These are phyloP conservation scores for Penicillium malachiteum DNA, from an alignment of 495 filamentous ascomycete genomes.

Conservation along the genomic window DNA sequence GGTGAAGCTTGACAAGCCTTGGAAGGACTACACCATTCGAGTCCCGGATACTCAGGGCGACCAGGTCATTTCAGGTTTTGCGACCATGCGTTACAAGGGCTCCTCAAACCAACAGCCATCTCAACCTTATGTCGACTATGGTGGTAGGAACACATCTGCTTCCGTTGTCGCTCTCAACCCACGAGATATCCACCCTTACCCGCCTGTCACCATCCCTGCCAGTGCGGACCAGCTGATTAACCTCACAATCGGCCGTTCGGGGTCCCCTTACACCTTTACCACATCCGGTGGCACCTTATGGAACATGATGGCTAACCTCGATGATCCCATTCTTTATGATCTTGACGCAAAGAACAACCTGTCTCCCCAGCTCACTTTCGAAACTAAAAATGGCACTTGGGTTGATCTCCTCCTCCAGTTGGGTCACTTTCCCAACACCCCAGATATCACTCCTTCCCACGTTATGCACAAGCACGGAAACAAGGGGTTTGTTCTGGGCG, in stretches of 20 bases:
- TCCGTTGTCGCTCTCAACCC: slow-evolving; percentile 35
- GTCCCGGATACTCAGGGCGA: slow-evolving; percentile 31
- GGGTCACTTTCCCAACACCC: slow-evolving; percentile 11
- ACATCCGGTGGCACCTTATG: slow-evolving; percentile 30
- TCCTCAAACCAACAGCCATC: slow-evolving; percentile 12
- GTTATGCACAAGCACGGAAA: slow-evolving; percentile 57
- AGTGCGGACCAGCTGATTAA: slow-evolving; percentile 44
- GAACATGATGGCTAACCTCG: slow-evolving; percentile 32
- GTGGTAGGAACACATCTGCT: slow-evolving; percentile 31
- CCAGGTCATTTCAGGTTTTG: slow-evolving; percentile 35
- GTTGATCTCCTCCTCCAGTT: slow-evolving; percentile 49
- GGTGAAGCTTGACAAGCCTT: slow-evolving; percentile 36
- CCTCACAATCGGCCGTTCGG: slow-evolving; percentile 34
- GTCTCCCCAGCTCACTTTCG: slow-evolving; percentile 36
- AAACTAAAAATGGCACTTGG: slow-evolving; percentile 48
- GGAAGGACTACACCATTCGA: slow-evolving; percentile 34
- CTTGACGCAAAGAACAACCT: slow-evolving; percentile 25
- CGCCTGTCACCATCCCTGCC: slow-evolving; percentile 37
- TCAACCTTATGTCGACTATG: slow-evolving; percentile 39
- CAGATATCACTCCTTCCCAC: slow-evolving; percentile 31
- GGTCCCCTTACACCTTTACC: slow-evolving; percentile 39
- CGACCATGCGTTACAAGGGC: slow-evolving; percentile 31
- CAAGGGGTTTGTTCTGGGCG: slow-evolving; percentile 38
- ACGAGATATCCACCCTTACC: slow-evolving; percentile 28
- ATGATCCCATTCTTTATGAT: slow-evolving; percentile 43